These are phyloP conservation scores for Trichophyton schoenleinii DNA, from an alignment of 2,329 filamentous ascomycete species.

Conservation along the genomic window DNA sequence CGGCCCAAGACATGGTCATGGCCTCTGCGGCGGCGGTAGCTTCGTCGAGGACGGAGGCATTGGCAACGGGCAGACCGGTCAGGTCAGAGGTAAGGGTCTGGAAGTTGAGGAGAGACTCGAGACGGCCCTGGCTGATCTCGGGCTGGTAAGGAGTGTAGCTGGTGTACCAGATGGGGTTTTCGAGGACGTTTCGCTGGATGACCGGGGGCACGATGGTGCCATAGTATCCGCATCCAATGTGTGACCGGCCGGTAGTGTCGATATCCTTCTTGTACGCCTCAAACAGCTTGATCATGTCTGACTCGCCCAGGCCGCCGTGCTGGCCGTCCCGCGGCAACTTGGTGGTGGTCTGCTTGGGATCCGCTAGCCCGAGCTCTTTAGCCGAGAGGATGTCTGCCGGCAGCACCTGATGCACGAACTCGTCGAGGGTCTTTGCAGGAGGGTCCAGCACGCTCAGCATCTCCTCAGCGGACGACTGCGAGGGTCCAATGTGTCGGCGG, in stretches of 20 bases:
- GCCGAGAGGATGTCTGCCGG: slow-evolving; percentile 64
- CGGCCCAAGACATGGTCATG: slow-evolving; percentile 82
- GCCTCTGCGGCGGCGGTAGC: slow-evolving; percentile 87
- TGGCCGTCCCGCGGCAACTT: slow-evolving; percentile 29
- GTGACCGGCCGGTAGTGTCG: slow-evolving; percentile 47
- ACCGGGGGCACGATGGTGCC: slow-evolving; percentile 75
- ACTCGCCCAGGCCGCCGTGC: slow-evolving; percentile 36
- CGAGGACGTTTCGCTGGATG: slow-evolving; percentile 82
- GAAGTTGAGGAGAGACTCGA: slow-evolving; percentile 89
- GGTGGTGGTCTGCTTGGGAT: slow-evolving; percentile 30
- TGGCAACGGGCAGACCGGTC: slow-evolving; percentile 74
- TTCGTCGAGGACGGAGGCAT: slow-evolving; percentile 84
- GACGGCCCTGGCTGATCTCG: slow-evolving; percentile 87
- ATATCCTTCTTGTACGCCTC: slow-evolving; percentile 43
- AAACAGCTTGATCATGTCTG: slow-evolving; percentile 30
- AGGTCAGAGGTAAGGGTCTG: slow-evolving; percentile 86
- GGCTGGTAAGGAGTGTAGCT: slow-evolving; percentile 96
- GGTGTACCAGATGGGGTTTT: slow-evolving; percentile 94
- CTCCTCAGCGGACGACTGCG: slow-evolving; percentile 51
- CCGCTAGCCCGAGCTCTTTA: slow-evolving; percentile 47
- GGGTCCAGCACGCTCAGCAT: slow-evolving; percentile 76
- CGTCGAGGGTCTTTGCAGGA: slow-evolving; percentile 59
- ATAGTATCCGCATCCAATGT: slow-evolving; percentile 82
- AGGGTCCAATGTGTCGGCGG: slow-evolving; percentile 76
- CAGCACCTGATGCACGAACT: slow-evolving; percentile 74